Evolutionary conservation across 495 filamentous ascomycete species (phyloP).

Genomic region (Pseudomonodictys pantanalensis): DNA sequence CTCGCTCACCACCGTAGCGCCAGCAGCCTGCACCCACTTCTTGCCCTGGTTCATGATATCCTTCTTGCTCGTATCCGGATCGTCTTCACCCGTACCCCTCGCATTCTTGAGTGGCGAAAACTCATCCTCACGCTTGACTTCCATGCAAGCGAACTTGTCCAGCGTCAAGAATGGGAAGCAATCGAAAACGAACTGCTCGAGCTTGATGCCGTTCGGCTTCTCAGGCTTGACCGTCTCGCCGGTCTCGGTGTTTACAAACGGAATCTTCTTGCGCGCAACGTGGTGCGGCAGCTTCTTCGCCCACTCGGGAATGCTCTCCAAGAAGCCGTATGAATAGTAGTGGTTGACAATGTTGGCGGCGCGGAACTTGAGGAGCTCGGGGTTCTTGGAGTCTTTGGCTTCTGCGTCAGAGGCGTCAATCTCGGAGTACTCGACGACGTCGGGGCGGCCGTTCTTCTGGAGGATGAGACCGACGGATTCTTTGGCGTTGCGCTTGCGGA

Average conservation of each 20-base stretch:
- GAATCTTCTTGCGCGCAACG: constrained; percentile 98
- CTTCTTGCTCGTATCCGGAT: constrained; percentile 82
- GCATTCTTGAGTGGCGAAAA: constrained; percentile 99
- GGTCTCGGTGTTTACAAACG: constrained; percentile 69
- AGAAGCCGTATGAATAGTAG: constrained; percentile 94
- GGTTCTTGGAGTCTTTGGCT: constrained; percentile 80
- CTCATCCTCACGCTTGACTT: constrained; percentile 95
- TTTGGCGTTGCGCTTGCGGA: constrained; percentile 94
- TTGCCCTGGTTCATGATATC: constrained; percentile 89
- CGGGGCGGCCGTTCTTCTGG: constrained; percentile 90
- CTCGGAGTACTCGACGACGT: constrained; percentile 98
- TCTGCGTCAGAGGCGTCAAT: constrained; percentile 85
- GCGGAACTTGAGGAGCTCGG: constrained; percentile 84
- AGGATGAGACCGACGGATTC: constrained; percentile 96
- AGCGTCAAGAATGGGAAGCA: constrained; percentile 89
- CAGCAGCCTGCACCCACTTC: constrained; percentile 77
- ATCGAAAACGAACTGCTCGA: constrained; percentile 99
- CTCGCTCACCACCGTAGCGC: constrained; percentile 72
- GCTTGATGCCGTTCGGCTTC: constrained; percentile 96
- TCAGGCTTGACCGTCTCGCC: constrained; percentile 81
- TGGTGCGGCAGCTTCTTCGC: constrained; percentile 86
- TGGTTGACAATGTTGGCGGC: constrained; percentile 99
- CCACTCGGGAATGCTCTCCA: constrained; percentile 85
- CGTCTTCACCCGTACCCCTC: constrained; percentile 79
- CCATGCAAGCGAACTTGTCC: constrained; percentile 87